phyloP scores from a whole-genome alignment of 306 rosid species.

The Vicia sativa region DNA sequence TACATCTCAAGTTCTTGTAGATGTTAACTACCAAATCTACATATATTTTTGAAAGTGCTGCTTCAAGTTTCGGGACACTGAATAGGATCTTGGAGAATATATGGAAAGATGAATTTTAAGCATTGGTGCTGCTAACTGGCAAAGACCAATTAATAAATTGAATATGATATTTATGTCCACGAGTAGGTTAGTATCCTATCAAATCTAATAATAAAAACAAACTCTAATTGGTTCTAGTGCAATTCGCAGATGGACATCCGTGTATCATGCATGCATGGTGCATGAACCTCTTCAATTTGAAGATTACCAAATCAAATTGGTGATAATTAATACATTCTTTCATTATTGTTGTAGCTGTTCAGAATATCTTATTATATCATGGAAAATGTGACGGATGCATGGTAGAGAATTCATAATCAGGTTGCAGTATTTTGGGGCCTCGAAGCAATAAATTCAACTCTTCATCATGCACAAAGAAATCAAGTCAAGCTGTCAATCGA shows the following conservation, averaged over 20 bases:
- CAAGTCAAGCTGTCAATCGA: constrained; percentile 4
- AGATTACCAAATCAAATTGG: constrained; percentile 36
- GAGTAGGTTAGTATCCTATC: constrained; percentile 49
- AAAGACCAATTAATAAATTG: constrained; percentile 24
- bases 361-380: background rate
- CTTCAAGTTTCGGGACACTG: constrained; percentile 58
- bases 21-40: constrained; percentile 39
- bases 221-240: constrained; percentile 29
- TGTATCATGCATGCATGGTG: constrained; percentile 28
- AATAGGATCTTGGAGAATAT: constrained; percentile 40
- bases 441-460: background rate
- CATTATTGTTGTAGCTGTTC: background rate
- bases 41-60: constrained; percentile 32
- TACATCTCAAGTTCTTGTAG: too few species aligned
- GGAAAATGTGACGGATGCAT: constrained; percentile 16
- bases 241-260: constrained; percentile 13
- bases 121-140: constrained; percentile 21
- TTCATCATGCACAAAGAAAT: background rate
- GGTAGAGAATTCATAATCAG: constrained; percentile 2
- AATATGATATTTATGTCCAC: constrained; percentile 37
- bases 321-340: constrained; percentile 4
- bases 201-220: constrained; percentile 42
- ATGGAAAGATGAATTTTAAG: constrained; percentile 33
- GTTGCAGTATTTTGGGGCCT: background rate
- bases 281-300: constrained; percentile 37